Base-by-base conservation (phyloP, 768 basidiomycete genomes). In the Collybiopsis luxurians region DNA sequence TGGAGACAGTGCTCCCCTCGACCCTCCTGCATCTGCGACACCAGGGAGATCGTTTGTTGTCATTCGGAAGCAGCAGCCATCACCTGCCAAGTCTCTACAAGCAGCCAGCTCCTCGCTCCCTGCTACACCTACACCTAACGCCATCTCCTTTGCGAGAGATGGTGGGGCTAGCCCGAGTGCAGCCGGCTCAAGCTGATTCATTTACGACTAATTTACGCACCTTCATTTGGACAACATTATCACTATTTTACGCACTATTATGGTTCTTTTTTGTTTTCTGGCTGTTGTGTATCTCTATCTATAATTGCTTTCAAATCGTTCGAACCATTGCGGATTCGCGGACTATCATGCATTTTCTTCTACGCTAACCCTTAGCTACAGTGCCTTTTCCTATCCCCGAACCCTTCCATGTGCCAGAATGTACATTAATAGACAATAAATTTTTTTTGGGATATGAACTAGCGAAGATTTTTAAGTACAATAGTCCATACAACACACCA, bases 31-130 rank as follows among this genome's bases (percentile, higher is more conserved):
- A 40, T 60, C 70, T 17, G 64, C 70, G 17, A 66, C 71, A 57
- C 76, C 71, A 43, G 77, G 71, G 60, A 71, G 82, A 61, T 87
- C 86, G 27, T 89, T 89, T 60, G 86, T 89, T 19, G 87, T 89
- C 31, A 81, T 88, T 48, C 78, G 86, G n/a, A 85, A 84, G 66
- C 75, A 79, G 26, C 78, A 76, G 62, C 63, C 67, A n/a, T 69
- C 72, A 13, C 69, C 72, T 55, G 69, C 67, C 12, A 65, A 71
- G 47, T 49, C 71, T 46, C 71, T 72, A 48, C 71, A 71, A 60
- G 61, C 69, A n/a, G 54, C 60, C 21, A 53, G 51, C 28, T 28
- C 30, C 4, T 53, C 51, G 36, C 23, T 24, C 13, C 27, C 51
- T 26, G 38, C 38, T 17, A 53, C 51, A 19, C 51, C 51, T 13